Base-by-base conservation (phyloP, 495 filamentous ascomycete species). In the Trichoderma orchidacearum region DNA sequence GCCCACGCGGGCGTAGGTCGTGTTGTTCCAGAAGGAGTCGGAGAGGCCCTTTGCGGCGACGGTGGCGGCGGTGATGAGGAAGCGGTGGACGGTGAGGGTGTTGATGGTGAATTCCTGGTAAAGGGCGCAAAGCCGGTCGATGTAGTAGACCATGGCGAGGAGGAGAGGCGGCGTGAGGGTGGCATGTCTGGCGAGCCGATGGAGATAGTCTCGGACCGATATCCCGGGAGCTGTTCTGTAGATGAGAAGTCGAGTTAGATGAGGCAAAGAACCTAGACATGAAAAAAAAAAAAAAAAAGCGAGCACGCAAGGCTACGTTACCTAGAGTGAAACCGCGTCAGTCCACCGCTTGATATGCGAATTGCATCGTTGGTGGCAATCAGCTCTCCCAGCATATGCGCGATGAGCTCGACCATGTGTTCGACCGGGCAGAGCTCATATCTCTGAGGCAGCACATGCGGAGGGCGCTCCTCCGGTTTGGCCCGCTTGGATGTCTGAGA, bases 61-160 rank as follows among this genome's bases (percentile, higher is more conserved):
- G 0, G 93, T 96, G 8, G 92, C 93, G 28, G 90, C 89, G 15
- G 92, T 87, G 60, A 98, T 98, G 13, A 98, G 79, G 67, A 97
- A 97, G 9, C 93, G 90, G 72, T 98, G 93, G 18, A 98, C 91
- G 0, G 93, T 98, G 15, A 98, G 78, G 34, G 86, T 93, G 61
- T 85, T 93, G 51, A 98, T 91, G 32, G 89, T 95, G 70, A 98
- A 98, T 17, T 89, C 86, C 6, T 90, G 85, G 65, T 95, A 97
- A 28, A 93, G 71, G 3, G 87, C 83, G 69, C 91, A 97, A 17
- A 98, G 76, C n/a, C 87, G 84, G 68, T 98, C 94, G 58, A 98
- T 96, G 65, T 98, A 98, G 66, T 92, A 97, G 54, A 98, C 93
- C 91, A 98, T 98, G 59, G 89, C 90, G n/a, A 98, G 79, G n/a